Base-by-base conservation (phyloP, 306 rosid species). In the Betula pendula region DNA sequence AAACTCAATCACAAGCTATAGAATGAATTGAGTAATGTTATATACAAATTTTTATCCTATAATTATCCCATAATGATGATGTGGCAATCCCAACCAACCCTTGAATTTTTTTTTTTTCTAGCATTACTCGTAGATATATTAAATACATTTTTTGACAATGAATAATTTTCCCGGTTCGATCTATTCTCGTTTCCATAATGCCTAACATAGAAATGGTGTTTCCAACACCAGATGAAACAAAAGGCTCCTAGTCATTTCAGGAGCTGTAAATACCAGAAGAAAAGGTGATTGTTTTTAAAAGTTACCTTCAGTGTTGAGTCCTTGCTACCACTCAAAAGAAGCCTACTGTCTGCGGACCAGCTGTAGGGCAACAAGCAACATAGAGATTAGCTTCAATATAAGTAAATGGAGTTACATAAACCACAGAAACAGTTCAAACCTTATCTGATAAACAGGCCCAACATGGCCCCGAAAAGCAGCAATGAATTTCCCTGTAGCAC, bases 301-400 rank as follows among this genome's bases (percentile, higher is more conserved):
- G 24, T 67, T 89, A 92, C 99, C 97, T 95, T 92, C 49, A 95
- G 88, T 29, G 97, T 92, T 20, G 96, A 92, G 85, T 95, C 99
- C 86, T 87, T 89, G 94, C 97, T 92, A 50, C 97, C 97, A 35
- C 96, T 95, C 79, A 95, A 78, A 58, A 92, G 89, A 82, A 95
- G 94, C 85, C 99, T 88, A 85, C 99, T 92, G 72, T 95, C 99
- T 14, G 97, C 97, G 52, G 97, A 92, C 99, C 99, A 95, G 90
- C 97, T 95, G 90, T 68, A 68, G 24, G 70, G 60, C 56, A 83
- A 83, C 53, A 67, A 19, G 71, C 59, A 81, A 72, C 29, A 47
- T 50, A 65, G 75, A 76, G 16, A 65, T 75, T 73, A 85, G 76
- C 72, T 69, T 42, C n/a, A 24, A 80, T 33, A 65, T 52, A 74